Evolutionary conservation across 495 filamentous ascomycete genomes (phyloP), one percentile per base, ranked within the genome.

Genomic region (Aspergillus bertholletiae): DNA sequence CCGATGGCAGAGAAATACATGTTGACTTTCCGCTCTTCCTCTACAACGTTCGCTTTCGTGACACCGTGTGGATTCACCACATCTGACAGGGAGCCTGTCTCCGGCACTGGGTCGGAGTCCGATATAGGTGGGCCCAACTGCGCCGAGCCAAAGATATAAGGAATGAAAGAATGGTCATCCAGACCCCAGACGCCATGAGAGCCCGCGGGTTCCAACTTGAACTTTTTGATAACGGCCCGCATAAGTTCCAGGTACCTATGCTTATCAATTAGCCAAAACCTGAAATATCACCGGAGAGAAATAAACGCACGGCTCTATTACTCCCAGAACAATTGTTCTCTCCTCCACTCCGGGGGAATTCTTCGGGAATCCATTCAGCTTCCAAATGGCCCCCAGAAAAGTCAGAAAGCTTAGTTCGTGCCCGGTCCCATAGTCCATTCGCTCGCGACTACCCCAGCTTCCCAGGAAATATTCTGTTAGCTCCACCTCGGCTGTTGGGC

Each of bases 1-100:
- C 90, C 92, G 57, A 99, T 81, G n/a, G 94, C 95, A n/a, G 86
- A 87, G 76, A 97, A 99, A 69, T 99, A 99, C 77, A 99, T 82
- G 68, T 97, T 96, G 13, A 61, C 74, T 49, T 77, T 75, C 49
- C 90, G 77, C 66, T 92, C 84, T 39, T 78, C 72, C 40, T 88
- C 79, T 26, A 96, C 92, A 15, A 83, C 67, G 22, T 70, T 72
- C 2, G 74, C 61, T 58, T 91, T 92, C 11, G 81, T 76, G 5
- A 97, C 81, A 52, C 84, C 83, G 6, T 71, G 68, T 2, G 92
- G 85, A 45, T 86, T 80, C 1, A 93, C 90, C 1, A 91, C 83
- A 52, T 82, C 76, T 11, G 79, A 75, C 0, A 87, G 62, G 9
- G 90, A 95, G 45, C 92, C 92, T 74, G 94, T 88, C 32, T 81